Conservation (phyloP, 2,329 filamentous ascomycete species). For the Orbilia brochopaga region DNA sequence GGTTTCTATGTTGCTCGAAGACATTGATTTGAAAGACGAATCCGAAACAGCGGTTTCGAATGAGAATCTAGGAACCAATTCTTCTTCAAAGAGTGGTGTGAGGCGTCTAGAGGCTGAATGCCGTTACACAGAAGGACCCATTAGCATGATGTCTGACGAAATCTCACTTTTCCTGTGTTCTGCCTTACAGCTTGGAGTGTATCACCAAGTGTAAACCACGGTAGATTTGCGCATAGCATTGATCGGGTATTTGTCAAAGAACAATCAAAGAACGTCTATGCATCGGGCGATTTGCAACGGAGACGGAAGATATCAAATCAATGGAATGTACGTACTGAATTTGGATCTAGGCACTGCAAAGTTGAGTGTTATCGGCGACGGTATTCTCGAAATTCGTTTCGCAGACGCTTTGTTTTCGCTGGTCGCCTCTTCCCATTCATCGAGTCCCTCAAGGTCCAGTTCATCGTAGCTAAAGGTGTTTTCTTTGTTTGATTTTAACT, state of each 20-base stretch:
- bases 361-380: constrained; percentile 24
- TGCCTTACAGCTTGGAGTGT: not conserved
- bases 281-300: too few relatives aligned
- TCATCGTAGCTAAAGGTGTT: constrained; percentile 45
- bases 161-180: constrained; percentile 4
- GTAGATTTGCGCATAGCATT: not conserved
- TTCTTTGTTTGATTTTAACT: constrained; percentile 35
- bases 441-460: constrained; percentile 37
- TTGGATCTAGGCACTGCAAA: not conserved
- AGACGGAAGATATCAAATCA: not conserved
- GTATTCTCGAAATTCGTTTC: constrained; percentile 21
- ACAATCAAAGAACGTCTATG: not conserved
- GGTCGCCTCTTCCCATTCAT: constrained; percentile 25
- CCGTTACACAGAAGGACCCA: constrained; percentile 12
- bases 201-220: not conserved
- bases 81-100: constrained; percentile 38
- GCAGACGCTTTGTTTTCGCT: not conserved
- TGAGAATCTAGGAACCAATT: constrained; percentile 8
- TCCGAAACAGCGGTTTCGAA: constrained; percentile 31
- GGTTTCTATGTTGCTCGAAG: constrained; percentile 18
- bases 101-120: constrained; percentile 28
- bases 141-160: constrained; percentile 14
- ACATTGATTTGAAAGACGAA: constrained; percentile 19
- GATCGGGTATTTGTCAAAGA: constrained; percentile 7
- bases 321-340: constrained; percentile 21